Base-by-base conservation (phyloP, 73 alveolate species). In the Symbiodinium pilosum region DNA sequence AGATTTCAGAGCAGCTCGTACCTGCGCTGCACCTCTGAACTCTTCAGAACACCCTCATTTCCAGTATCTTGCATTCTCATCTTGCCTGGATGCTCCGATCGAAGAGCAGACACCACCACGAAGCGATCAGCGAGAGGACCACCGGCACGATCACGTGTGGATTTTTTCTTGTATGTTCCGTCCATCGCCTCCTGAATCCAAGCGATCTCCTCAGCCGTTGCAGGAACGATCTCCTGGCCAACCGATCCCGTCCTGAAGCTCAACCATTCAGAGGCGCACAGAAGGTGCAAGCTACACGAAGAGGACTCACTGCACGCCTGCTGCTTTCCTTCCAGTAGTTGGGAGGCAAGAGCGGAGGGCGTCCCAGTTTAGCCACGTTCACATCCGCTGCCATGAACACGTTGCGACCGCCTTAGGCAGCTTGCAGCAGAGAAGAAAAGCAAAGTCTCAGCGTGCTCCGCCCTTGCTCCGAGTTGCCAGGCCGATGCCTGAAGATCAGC, bases 131-230 rank as follows among this genome's bases (percentile, higher is more conserved):
- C 89, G 28, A 83, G 24, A 4, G 87, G 87, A 38, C 43, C 39
- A 12, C 54, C 89, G 36, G 89, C 11, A 8, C 89, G 54, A 41
- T 83, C 89, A 14, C 89, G 40, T 36, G 89, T 83, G 68, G 59
- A 38, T 64, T 83, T 83, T 38, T 36, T 30, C 89, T 83, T 83
- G 89, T 41, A 83, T 56, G 89, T 83, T 38, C 39, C 59, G 36
- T 83, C 89, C 54, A 83, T 36, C 21, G 41, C 64, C 36, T 83
- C 89, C 89, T 83, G 89, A 20, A 83, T 83, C 89, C 89, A 83
- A 38, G 68, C 8, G 68, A 83, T 24, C 89, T 83, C 89, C 30
- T 83, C 89, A 36, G 89, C 68, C 64, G 64, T 40, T 38, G 68
- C 89, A 18, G 89, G 59, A 41, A 83, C 43, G 54, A 83, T 32